These are phyloP conservation scores for Brassica hybrid DNA, from an alignment of 441 rosid genomes.

Conservation along the genomic window DNA sequence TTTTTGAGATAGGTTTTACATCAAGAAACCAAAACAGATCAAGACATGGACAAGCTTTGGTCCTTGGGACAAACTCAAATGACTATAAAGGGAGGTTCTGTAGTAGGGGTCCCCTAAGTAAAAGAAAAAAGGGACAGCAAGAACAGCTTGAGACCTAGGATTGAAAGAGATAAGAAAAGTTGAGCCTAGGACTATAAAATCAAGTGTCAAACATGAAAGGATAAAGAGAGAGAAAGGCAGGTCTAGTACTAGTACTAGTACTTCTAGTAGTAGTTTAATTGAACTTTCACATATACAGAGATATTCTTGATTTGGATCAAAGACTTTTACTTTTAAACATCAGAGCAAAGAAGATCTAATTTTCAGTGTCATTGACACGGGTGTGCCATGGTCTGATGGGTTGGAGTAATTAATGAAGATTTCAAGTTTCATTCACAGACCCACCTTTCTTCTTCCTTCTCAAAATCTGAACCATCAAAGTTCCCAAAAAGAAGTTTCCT, in stretches of 20 bases:
- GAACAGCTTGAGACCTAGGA: slow-evolving; percentile 38
- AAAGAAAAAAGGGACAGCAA: slow-evolving; percentile 27
- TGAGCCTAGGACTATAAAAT: slow-evolving; percentile 44
- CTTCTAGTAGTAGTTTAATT: slow-evolving; percentile 24
- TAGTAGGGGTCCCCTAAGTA: slow-evolving; percentile 46
- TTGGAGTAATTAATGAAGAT: slow-evolving; percentile 51
- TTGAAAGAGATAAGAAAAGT: slow-evolving; percentile 43
- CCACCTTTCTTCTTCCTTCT: slow-evolving; percentile 35
- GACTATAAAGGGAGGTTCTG: slow-evolving; percentile 33
- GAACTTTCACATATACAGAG: slow-evolving; percentile 34
- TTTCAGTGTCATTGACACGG: slow-evolving; percentile 26
- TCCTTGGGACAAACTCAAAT: slow-evolving; percentile 45
- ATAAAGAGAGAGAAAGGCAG: neutral
- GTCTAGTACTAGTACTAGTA: slow-evolving; percentile 27
- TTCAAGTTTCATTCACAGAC: slow-evolving; percentile 49
- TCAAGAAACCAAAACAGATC: slow-evolving; percentile 31
- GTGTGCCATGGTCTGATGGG: slow-evolving; percentile 63
- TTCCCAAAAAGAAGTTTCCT: slow-evolving; percentile 43
- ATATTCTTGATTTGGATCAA: slow-evolving; percentile 34
- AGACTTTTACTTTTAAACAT: slow-evolving; percentile 8
- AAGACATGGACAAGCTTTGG: slow-evolving; percentile 46
- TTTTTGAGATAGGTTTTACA: slow-evolving; percentile 14
- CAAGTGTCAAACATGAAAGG: slow-evolving; percentile 22
- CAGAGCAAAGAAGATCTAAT: slow-evolving; percentile 15
- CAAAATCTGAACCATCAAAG: slow-evolving; percentile 30